Percentiles rank a stretch among this genome's conserved stretches.
Evolutionary conservation across 164 flowering plant species (phyloP).

Genomic region (Sedum album): DNA sequence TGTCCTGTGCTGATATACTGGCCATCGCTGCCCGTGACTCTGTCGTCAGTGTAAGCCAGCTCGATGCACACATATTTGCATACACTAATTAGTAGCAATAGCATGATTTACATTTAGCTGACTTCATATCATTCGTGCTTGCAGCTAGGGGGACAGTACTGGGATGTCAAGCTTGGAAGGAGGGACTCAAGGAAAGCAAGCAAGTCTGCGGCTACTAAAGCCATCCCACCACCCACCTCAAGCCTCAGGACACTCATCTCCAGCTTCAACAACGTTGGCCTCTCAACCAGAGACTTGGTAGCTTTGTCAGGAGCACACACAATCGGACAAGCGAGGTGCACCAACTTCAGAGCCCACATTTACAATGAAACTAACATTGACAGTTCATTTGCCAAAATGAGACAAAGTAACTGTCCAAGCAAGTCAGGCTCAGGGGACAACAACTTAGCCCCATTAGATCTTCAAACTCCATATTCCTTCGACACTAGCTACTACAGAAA

Average conservation of each 20-base stretch:
- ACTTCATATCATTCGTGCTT: neutral
- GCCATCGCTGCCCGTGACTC: constrained; percentile 57
- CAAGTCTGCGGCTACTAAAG: constrained; percentile 42
- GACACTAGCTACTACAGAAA: constrained; percentile 45
- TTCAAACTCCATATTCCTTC: constrained; percentile 33
- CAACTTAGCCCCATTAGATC: constrained; percentile 52
- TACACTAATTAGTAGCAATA: no score
- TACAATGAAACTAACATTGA: constrained; percentile 66
- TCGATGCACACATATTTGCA: neutral
- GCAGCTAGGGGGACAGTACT: constrained; percentile 69
- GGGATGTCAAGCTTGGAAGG: constrained; percentile 69
- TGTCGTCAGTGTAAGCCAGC: constrained; percentile 31
- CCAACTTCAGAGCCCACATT: constrained; percentile 36
- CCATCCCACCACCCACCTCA: constrained; percentile 56
- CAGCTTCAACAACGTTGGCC: constrained; percentile 42
- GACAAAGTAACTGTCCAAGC: constrained; percentile 38
- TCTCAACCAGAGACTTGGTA: constrained; percentile 53
- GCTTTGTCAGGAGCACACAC: constrained; percentile 57
- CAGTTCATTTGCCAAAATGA: constrained; percentile 27
- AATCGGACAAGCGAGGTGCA: constrained; percentile 68
- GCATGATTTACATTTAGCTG: no score
- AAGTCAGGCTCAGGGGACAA: constrained; percentile 34
- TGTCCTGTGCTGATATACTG: constrained; percentile 61
- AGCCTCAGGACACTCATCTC: constrained; percentile 42
- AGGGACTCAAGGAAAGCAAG: constrained; percentile 70